Conservation (phyloP, 1,139 yeast genomes). For the Geotrichum restrictum region DNA sequence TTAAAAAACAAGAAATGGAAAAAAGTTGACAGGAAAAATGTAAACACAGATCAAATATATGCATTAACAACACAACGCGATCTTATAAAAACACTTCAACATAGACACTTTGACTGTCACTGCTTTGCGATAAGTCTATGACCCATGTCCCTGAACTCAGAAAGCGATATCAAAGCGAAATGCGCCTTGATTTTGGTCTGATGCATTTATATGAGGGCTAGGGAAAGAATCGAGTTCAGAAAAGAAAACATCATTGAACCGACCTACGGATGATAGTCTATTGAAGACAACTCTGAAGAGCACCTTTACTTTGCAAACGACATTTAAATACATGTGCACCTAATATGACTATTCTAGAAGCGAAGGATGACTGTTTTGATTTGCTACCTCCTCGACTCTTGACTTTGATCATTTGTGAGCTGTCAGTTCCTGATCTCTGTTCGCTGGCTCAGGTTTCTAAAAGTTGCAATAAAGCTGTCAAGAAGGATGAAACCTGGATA, state of each 20-base stretch:
- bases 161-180: not conserved
- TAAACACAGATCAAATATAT: not conserved
- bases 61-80: not conserved
- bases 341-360: too few relatives aligned
- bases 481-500: slow-evolving; percentile 48
- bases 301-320: too few relatives aligned
- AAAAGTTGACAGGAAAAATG: not conserved
- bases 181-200: not conserved
- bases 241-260: too few relatives aligned
- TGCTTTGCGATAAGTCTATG: too few relatives aligned
- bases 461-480: slow-evolving; percentile 38
- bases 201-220: too few relatives aligned
- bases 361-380: too few relatives aligned
- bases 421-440: slow-evolving; percentile 32
- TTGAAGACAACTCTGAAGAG: too few relatives aligned
- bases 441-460: slow-evolving; percentile 37
- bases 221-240: too few relatives aligned
- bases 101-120: not conserved
- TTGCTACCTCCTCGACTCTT: not conserved
- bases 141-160: not conserved
- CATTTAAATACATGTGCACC: too few relatives aligned
- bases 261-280: too few relatives aligned
- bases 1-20: too few relatives aligned
- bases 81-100: not conserved
- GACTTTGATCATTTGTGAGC: not conserved